Evolutionary conservation across 2,329 filamentous ascomycete genomes (phyloP), one percentile per base, ranked within the genome.

Genomic region (Hymenoscyphus infarciens): DNA sequence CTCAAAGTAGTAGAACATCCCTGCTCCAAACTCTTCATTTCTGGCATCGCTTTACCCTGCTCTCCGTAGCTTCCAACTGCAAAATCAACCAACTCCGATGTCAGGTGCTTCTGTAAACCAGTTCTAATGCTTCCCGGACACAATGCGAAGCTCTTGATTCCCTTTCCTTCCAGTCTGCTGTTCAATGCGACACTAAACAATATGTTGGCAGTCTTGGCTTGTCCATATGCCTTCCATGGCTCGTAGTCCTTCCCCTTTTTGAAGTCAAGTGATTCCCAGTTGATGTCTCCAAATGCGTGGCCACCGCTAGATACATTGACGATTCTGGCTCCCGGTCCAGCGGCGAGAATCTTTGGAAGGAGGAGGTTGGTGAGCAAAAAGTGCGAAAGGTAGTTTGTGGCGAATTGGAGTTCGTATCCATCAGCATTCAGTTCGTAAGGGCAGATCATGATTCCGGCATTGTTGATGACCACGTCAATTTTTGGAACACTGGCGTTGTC

Each of bases 291-390:
- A 11, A 77, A 52, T 11, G 70, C 66, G 66, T 79, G 71, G 1
- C 74, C 77, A 38, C 73, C 68, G 64, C 76, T 78, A 22, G 66
- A 63, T 2, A 71, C 54, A 38, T 71, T 71, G 1, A 71, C 45
- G 13, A 71, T 67, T 1, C 63, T 59, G 3, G 63, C 61, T 31
- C 59, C 42, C 5, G 33, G 42, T 1, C 52, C 57, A 53, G 63
- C 38, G 1, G 59, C 42, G 2, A 64, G 31, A 8, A 70, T 56
- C 38, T 67, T 64, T 2, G 58, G 56, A 55, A 66, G 62, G 13
- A 86, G 73, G 1, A 83, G 75, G 29, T 81, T 75, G 63, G 82
- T 80, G 15, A 85, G 75, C 0, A 84, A 76, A 73, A 85, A 85
- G 66, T 84, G 80, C 8, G 74, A 77, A 1, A 86, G 72, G 67